phyloP scores from a whole-genome alignment of 805 yeast species.

The Wickerhamomyces bovis region DNA sequence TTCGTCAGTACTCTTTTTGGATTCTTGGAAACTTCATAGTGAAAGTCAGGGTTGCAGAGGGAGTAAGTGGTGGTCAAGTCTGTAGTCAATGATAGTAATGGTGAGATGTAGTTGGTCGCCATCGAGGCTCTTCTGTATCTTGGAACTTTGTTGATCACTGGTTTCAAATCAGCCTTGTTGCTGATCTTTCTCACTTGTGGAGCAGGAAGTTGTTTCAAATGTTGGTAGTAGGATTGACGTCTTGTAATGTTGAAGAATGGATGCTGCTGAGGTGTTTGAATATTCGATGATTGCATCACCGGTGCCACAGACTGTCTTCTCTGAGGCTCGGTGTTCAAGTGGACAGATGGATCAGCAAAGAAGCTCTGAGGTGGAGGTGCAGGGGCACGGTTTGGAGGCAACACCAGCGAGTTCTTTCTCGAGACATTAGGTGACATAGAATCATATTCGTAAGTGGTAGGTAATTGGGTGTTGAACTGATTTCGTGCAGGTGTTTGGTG shows the following conservation, averaged over 20 bases:
- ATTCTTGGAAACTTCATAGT: slow-evolving; percentile 76
- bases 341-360: slow-evolving; percentile 24
- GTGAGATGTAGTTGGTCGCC: slow-evolving; percentile 62
- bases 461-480: slow-evolving; percentile 30
- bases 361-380: slow-evolving; percentile 37
- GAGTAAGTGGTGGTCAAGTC: slow-evolving; percentile 75
- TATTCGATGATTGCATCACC: not conserved
- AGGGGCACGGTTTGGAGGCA: slow-evolving; percentile 41
- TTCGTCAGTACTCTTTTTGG: slow-evolving; percentile 91
- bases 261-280: slow-evolving; percentile 4
- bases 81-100: slow-evolving; percentile 72
- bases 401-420: slow-evolving; percentile 23
- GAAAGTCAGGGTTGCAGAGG: slow-evolving; percentile 79
- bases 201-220: slow-evolving; percentile 30
- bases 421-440: slow-evolving; percentile 14
- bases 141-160: slow-evolving; percentile 54
- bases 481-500: slow-evolving; percentile 1
- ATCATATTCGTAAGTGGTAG: slow-evolving; percentile 44
- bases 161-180: slow-evolving; percentile 49
- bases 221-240: slow-evolving; percentile 23
- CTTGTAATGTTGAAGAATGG: slow-evolving; percentile 11
- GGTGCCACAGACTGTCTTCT: slow-evolving; percentile 30
- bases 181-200: slow-evolving; percentile 44
- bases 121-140: slow-evolving; percentile 66
- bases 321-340: slow-evolving; percentile 23